phyloP scores from a whole-genome alignment of 1,139 yeast species.

The Diutina neorugosa region DNA sequence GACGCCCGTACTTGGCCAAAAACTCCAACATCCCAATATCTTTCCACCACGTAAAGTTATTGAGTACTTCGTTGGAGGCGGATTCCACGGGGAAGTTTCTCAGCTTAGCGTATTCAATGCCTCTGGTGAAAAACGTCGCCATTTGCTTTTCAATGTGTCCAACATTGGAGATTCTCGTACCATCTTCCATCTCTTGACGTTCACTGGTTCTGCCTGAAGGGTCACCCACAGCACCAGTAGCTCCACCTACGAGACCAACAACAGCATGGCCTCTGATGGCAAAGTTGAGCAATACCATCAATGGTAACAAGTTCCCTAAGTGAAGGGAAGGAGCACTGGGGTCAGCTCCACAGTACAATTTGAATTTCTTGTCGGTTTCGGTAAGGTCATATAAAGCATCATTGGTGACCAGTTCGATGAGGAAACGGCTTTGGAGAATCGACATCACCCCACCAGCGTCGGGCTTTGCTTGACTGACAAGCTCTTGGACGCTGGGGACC shows the following conservation, averaged over 20 bases:
- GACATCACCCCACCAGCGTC: background rate
- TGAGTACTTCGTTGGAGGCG: slow-evolving; percentile 25
- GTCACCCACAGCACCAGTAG: slow-evolving; percentile 94
- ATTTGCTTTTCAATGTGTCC: slow-evolving; percentile 50
- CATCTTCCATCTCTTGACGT: slow-evolving; percentile 42
- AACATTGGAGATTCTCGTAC: slow-evolving; percentile 47
- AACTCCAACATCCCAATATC: slow-evolving; percentile 65
- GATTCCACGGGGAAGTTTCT: slow-evolving; percentile 31
- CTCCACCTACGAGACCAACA: slow-evolving; percentile 89
- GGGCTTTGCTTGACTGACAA: background rate
- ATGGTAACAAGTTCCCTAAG: slow-evolving; percentile 79
- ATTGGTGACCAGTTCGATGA: slow-evolving; percentile 36
- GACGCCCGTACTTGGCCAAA: slow-evolving; percentile 63
- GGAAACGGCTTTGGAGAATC: slow-evolving; percentile 27
- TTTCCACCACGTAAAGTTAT: slow-evolving; percentile 84
- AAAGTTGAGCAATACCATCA: slow-evolving; percentile 77
- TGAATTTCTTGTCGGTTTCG: slow-evolving; percentile 24
- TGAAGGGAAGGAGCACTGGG: slow-evolving; percentile 89
- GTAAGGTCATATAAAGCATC: slow-evolving; percentile 32
- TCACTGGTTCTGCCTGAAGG: slow-evolving; percentile 88
- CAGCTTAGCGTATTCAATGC: slow-evolving; percentile 46
- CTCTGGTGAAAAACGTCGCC: slow-evolving; percentile 44
- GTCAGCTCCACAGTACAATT: slow-evolving; percentile 89
- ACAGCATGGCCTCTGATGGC: slow-evolving; percentile 74
- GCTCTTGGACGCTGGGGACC: background rate